Base-by-base conservation (phyloP, 2,329 filamentous ascomycete species). In the Claviceps pusilla region DNA sequence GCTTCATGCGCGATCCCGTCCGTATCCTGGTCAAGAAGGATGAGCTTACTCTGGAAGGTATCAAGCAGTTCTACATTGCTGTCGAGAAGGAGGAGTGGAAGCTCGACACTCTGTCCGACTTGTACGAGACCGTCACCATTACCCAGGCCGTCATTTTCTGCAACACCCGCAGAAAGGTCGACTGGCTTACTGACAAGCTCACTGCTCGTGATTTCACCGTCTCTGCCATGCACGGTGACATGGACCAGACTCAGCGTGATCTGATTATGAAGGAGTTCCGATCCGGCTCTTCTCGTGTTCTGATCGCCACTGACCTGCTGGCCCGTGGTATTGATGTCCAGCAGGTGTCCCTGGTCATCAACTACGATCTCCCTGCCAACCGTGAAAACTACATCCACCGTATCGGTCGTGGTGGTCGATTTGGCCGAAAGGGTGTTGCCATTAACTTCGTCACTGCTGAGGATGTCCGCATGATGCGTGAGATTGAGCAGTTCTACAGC, bases 201-300 rank as follows among this genome's bases (percentile, higher is more conserved):
- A 94, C 89, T 66, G 87, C 87, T 66, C 89, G 89, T 78, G 91
- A 98, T 77, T 98, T 98, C 80, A 97, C 93, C 60, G 93, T 98
- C 72, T 96, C 91, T 43, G 90, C 91, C 76, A 97, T 98, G 93
- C 93, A 98, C 81, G 93, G 93, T 72, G 93, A 98, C 70, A 98
- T 98, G 93, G 89, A 95, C 74, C 90, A 96, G 79, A 77, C 76
- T 67, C 89, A 97, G 80, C 90, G 93, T 83, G 93, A 97, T 74
- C 80, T 95, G 69, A 98, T 98, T 75, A 98, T 98, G 93, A 95
- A 98, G 84, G 93, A 98, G 79, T 98, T 98, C 87, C 89, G 93
- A 68, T 95, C 90, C 63, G 93, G 93, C 63, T 96, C 90, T 71
- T 96, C 90, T 61, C 90, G 93, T 86, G 93, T 98, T 64, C 80